A percentile compares a stretch with the other conserved stretches of the same genome.
Evolutionary conservation across 2,329 filamentous ascomycete species (phyloP).

Genomic region (Neofusicoccum umdonicola): DNA sequence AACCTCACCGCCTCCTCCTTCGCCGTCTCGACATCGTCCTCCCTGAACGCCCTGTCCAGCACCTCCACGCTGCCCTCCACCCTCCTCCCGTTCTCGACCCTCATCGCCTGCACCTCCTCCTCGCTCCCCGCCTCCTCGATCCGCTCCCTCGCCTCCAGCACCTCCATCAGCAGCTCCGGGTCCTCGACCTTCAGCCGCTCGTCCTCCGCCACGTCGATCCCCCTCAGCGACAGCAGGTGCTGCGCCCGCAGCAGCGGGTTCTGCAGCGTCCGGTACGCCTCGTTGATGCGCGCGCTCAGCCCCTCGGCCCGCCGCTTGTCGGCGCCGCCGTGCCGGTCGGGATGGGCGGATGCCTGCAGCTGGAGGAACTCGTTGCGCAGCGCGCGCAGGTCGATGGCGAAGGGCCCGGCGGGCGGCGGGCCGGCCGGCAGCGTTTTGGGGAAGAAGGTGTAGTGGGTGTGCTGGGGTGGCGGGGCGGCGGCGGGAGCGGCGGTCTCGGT

Average conservation of each 20-base stretch:
- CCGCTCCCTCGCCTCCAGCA: slow-evolving; percentile 69
- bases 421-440: slow-evolving; percentile 72
- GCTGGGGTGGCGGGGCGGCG: not conserved
- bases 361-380: slow-evolving; percentile 83
- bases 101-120: slow-evolving; percentile 60
- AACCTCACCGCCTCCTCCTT: slow-evolving; percentile 71
- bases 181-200: slow-evolving; percentile 70
- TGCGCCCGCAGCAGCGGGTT: slow-evolving; percentile 81
- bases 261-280: slow-evolving; percentile 81
- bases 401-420: slow-evolving; percentile 73
- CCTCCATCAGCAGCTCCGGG: slow-evolving; percentile 70
- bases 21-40: slow-evolving; percentile 65
- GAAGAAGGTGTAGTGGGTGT: slow-evolving; percentile 81
- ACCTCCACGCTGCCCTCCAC: slow-evolving; percentile 61
- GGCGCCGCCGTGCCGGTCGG: slow-evolving; percentile 58
- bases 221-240: slow-evolving; percentile 71
- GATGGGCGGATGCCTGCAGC: slow-evolving; percentile 75
- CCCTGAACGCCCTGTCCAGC: slow-evolving; percentile 64
- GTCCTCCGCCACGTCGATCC: slow-evolving; percentile 75
- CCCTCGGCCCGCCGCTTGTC: slow-evolving; percentile 67
- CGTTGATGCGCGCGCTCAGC: slow-evolving; percentile 80
- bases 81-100: slow-evolving; percentile 64
- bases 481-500: not conserved
- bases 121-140: slow-evolving; percentile 60
- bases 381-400: slow-evolving; percentile 66